Percentiles rank a stretch among this genome's conserved stretches.
Evolutionary conservation across 805 yeast genomes (phyloP).

Genomic region (Metschnikowia aberdeeniae): DNA sequence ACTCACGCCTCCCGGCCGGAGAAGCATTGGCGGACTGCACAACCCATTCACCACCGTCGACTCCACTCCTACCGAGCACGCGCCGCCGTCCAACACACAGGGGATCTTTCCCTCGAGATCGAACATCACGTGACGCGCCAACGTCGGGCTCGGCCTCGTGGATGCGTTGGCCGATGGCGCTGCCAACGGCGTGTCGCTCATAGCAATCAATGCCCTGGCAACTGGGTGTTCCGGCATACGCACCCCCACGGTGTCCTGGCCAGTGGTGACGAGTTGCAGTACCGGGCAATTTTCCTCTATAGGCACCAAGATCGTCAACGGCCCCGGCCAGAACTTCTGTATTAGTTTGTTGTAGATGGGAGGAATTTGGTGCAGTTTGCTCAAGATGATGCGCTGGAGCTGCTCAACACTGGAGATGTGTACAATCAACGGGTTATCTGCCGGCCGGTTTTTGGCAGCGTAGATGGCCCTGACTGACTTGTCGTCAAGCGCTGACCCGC

Average conservation of each 20-base stretch:
- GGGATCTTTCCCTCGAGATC: slow-evolving; percentile 83
- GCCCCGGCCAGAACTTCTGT: slow-evolving; percentile 90
- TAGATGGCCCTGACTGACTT: slow-evolving; percentile 74
- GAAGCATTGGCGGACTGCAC: slow-evolving; percentile 74
- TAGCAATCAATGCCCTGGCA: slow-evolving; percentile 83
- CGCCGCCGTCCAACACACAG: slow-evolving; percentile 84
- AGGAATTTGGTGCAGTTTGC: slow-evolving; percentile 54
- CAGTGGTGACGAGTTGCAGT: slow-evolving; percentile 77
- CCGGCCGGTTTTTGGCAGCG: slow-evolving; percentile 86
- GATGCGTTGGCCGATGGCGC: slow-evolving; percentile 98
- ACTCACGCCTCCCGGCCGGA: slow-evolving; percentile 93
- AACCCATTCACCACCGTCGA: slow-evolving; percentile 93
- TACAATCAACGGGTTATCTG: slow-evolving; percentile 91
- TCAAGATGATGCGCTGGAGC: slow-evolving; percentile 56
- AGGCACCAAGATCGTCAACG: slow-evolving; percentile 82
- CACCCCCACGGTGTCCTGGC: slow-evolving; percentile 87
- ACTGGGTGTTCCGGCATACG: slow-evolving; percentile 83
- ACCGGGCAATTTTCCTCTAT: slow-evolving; percentile 45
- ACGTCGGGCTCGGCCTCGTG: slow-evolving; percentile 90
- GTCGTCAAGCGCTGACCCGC: slow-evolving; percentile 77
- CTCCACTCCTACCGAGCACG: slow-evolving; percentile 85
- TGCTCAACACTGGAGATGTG: slow-evolving; percentile 81
- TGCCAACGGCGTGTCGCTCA: slow-evolving; percentile 85
- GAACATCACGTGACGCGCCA: slow-evolving; percentile 77
- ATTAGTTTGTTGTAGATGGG: slow-evolving; percentile 60